These are phyloP conservation scores for Podospora comata DNA, from an alignment of 495 filamentous ascomycete genomes.

Conservation along the genomic window DNA sequence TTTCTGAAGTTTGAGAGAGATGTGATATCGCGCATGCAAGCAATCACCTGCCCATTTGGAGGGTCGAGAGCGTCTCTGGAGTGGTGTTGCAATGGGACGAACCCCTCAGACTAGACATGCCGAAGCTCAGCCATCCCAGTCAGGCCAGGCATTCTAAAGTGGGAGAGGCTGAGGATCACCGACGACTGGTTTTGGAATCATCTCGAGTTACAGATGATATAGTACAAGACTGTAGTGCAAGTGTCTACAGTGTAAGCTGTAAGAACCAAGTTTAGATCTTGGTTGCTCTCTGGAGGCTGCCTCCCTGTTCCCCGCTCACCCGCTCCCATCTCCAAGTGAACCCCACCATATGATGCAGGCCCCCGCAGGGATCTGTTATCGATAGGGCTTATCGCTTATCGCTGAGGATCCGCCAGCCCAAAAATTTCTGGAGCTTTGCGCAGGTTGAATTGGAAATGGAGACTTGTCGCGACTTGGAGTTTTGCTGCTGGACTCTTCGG, in stretches of 20 bases:
- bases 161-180: neutral
- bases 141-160: neutral
- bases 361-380: slow-evolving; percentile 26
- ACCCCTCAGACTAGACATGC: slow-evolving; percentile 1
- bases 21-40: neutral
- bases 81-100: neutral
- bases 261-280: neutral
- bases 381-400: slow-evolving; percentile 22
- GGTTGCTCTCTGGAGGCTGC: slow-evolving; percentile 1
- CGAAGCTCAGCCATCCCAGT: neutral
- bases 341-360: slow-evolving; percentile 11
- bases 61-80: neutral
- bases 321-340: neutral
- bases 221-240: neutral
- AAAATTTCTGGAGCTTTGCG: slow-evolving; percentile 33
- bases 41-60: neutral
- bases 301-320: neutral
- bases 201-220: neutral
- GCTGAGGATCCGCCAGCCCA: slow-evolving; percentile 21
- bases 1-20: neutral
- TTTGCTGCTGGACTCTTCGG: slow-evolving; percentile 14
- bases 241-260: neutral
- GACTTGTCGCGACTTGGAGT: slow-evolving; percentile 13
- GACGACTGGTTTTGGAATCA: neutral
- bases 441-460: slow-evolving; percentile 11